Conservation (phyloP, 352 stramenopile species). For the Globisporangium okanoganense region DNA sequence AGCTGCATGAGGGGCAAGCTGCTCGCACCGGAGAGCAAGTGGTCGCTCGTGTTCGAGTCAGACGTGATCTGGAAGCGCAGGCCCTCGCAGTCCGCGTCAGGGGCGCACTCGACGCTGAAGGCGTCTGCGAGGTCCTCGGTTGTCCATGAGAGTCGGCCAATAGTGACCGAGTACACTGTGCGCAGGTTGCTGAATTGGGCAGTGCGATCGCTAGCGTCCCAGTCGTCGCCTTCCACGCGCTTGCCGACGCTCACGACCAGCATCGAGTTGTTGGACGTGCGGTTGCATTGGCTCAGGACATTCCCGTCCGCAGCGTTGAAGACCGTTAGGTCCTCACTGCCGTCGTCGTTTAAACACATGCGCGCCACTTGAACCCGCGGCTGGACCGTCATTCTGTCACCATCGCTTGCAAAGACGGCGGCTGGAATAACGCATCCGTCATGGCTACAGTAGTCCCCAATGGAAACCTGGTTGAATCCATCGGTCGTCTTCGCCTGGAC, state of each 20-base stretch:
- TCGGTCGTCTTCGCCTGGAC: neutral
- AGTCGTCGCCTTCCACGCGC: neutral
- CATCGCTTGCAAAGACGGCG: neutral
- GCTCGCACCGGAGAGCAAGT: neutral
- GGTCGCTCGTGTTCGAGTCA: slow-evolving; percentile 8
- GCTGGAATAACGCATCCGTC: slow-evolving; percentile 1
- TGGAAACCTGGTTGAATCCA: neutral
- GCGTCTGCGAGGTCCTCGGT: neutral
- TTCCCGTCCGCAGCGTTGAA: neutral
- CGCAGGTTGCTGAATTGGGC: neutral
- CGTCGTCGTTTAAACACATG: slow-evolving; percentile 14
- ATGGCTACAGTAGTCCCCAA: slow-evolving; percentile 2
- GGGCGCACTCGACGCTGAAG: neutral
- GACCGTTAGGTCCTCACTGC: slow-evolving; percentile 10
- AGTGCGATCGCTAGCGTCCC: neutral
- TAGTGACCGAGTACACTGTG: slow-evolving; percentile 6
- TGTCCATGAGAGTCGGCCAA: slow-evolving; percentile 6
- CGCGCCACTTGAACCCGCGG: slow-evolving; percentile 10
- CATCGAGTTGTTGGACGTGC: slow-evolving; percentile 12
- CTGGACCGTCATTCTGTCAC: neutral
- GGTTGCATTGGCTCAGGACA: neutral
- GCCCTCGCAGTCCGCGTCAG: neutral
- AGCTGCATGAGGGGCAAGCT: slow-evolving; percentile 3
- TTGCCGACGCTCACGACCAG: slow-evolving; percentile 10
- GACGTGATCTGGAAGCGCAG: slow-evolving; percentile 6